Evolutionary conservation across 1,284 basidiomycete genomes (phyloP), one percentile per base, ranked within the genome.

Genomic region (Rhodotorula mucilaginosa): DNA sequence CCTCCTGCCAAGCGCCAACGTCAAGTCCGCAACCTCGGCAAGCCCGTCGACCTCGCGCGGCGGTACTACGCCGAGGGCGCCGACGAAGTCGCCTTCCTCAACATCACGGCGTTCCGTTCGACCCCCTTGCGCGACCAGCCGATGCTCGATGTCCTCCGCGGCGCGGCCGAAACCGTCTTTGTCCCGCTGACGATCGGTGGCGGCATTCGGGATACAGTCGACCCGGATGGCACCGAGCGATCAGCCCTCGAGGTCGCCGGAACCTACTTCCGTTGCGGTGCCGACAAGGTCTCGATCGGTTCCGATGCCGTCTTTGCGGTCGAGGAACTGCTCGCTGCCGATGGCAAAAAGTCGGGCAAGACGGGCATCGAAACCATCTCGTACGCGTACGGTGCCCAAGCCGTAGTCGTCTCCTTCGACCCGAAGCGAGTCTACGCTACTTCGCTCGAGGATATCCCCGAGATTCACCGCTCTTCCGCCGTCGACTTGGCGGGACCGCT

Each of bases 171-270:
- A 80, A 88, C 88, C 64, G 88, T 98, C 63, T 99, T 97, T 81
- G 94, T 99, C 3, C 97, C 97, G n/a, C 87, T 99, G 64, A 99
- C 97, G 26, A 96, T 99, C 76, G 97, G 97, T 48, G 97, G 97
- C 49, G 97, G 97, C 0, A 99, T 99, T 85, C 96, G 94, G 82
- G 95, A 98, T 82, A 90, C 89, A 16, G 85, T 92, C 76, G 97
- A 99, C 80, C 97, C 97, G 0, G 96, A 99, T 81, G 96, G 96
- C 49, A 97, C 94, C 7, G 83, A 83, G 62, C 89, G 88, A 71
- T 86, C 87, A 26, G 97, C 97, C 34, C 86, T 97, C 68, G 94
- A 99, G 81, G 96, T 99, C 58, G 97, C 97, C 1, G 91, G 92
- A 13, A 88, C 89, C 19, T 99, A 99, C 83, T 99, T 99, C 84